Conservation (phyloP, 225 moss, liverwort and hornwort species). For the Marchantia paleacea region DNA sequence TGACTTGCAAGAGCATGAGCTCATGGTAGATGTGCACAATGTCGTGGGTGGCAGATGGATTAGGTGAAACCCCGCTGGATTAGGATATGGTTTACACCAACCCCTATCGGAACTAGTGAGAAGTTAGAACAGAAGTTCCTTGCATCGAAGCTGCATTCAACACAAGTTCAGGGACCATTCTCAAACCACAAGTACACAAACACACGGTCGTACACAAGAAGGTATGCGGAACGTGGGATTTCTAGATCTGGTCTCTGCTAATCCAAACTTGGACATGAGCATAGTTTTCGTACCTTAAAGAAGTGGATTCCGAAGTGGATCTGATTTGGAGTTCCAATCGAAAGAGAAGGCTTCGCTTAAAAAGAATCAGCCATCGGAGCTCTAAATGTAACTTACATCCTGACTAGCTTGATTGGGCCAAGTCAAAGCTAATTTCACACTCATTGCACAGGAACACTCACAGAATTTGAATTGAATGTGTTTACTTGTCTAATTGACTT, state of each 20-base stretch:
- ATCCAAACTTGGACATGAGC: not conserved
- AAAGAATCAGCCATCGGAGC: not conserved
- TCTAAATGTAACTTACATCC: not conserved
- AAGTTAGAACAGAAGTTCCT: not conserved
- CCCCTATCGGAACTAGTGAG: not conserved
- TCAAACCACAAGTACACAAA: not conserved
- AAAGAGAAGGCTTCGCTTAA: not conserved
- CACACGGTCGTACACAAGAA: not conserved
- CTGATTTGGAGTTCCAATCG: not conserved
- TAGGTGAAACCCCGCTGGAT: not conserved
- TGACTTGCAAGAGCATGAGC: not conserved
- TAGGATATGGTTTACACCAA: not conserved
- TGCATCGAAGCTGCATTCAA: not conserved
- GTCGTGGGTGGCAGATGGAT: not conserved
- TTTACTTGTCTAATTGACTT: not conserved
- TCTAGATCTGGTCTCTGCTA: not conserved
- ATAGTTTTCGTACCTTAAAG: not conserved
- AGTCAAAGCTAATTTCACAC: slow-evolving; percentile 4
- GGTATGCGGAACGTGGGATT: not conserved
- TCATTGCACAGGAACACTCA: not conserved
- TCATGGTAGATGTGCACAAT: not conserved
- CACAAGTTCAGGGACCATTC: not conserved
- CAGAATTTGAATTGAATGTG: slow-evolving; percentile 4
- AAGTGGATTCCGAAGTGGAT: not conserved
- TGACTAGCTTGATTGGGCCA: not conserved